Evolutionary conservation across 768 basidiomycete genomes (phyloP), one percentile per base, ranked within the genome.

Genomic region (Guyanaporus albipodus): DNA sequence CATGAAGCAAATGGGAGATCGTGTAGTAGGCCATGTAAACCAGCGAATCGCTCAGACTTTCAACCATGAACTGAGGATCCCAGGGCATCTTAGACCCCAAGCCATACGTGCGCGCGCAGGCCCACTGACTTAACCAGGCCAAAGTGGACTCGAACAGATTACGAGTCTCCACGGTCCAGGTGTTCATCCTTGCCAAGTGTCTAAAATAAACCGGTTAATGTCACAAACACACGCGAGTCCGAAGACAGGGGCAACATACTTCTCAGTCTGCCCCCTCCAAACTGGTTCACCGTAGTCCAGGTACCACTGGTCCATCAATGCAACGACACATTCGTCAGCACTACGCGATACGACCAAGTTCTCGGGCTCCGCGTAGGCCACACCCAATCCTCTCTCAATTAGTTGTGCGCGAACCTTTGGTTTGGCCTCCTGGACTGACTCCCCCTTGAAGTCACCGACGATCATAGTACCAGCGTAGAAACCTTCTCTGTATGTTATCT

Each of bases 21-120:
- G 96, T 96, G 70, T 98, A 98, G 71, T 98, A 99, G 33, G 85
- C 78, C 94, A 96, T 97, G 72, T 99, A 99, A 64, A 98, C 85
- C 8, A 95, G 98, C 7, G 95, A 97, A 68, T 99, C 96, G 56
- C 90, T 94, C 63, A 98, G 69, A 54, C 90, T 92, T 68, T 99
- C 96, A 36, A 99, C 94, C 62, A 98, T 75, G 78, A 94, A 97
- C 42, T 90, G 83, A 15, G 86, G 87, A 62, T 98, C 96, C 94
- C 95, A 99, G 3, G 96, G 96, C 48, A 99, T 72, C 59, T 87
- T 87, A 3, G 94, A 92, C 17, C 96, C 96, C 57, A 99, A 74
- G 44, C 96, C 96, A 64, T 94, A 98, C 6, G 90, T 91, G 31
- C 96, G 80, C n/a, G 96, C 95, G 66, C 96, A 99, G 2, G 96